Base-by-base conservation (phyloP, 1,284 basidiomycete species). In the Trichosporon inkin region DNA sequence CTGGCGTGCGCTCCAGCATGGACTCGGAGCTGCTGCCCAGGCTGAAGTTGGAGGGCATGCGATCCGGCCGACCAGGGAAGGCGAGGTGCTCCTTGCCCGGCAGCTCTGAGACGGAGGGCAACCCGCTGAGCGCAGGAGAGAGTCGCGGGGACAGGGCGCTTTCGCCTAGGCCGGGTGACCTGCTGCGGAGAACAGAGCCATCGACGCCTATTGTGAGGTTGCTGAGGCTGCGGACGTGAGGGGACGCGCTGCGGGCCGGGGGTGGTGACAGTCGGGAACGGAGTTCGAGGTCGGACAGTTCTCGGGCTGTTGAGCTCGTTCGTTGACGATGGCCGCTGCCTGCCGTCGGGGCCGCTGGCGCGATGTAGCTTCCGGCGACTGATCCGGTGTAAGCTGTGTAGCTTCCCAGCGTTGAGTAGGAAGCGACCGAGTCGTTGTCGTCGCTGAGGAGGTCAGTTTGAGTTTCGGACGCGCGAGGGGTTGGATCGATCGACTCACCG, bases 361-460 rank as follows among this genome's bases (percentile, higher is more conserved):
- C 24, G 36, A 38, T 38, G 44, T 49, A 49, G 44, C 44, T 49
- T 49, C 44, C 44, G 14, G 44, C 44, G 28, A 49, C 44, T 22
- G 44, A 49, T 3, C 44, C 44, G n/a, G 44, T 49, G 44, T 49
- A 32, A 5, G 63, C 57, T 4, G 63, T 64, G 28, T 62, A 58
- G 44, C 55, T 57, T 40, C 55, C 63, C 5, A 60, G 44, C 10
- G 63, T 64, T 32, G 55, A 57, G 49, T 53, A 62, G 49, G 57
- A 59, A 19, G 63, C 63, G 20, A 64, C 22, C 6, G 56, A 58
- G 53, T 64, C 63, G 53, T 32, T 32, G 28, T 49, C 44, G 44
- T 49, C 44, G 28, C 44, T 49, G 44, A 14, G 24, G 8, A n/a
- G 44, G 44, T 49, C 24, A 49, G 44, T 32, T 24, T 20, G 44